Conservation (phyloP, 169 alveolate species). For the Cryptosporidium ubiquitum region DNA sequence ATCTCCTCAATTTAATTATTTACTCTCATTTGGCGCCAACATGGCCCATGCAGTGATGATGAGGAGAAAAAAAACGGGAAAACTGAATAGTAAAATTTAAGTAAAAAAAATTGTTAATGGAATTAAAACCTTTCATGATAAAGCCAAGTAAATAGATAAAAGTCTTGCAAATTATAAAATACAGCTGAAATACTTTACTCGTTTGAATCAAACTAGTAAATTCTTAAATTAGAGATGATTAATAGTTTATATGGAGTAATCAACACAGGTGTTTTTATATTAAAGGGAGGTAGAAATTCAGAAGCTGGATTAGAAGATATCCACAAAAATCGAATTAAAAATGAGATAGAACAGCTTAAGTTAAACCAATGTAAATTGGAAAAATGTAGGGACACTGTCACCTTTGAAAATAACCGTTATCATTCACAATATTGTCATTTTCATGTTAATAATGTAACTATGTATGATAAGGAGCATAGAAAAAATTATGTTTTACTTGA, state of each 20-base stretch:
- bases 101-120: neutral
- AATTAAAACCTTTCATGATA: neutral
- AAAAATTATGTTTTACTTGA: slow-evolving; percentile 40
- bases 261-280: neutral
- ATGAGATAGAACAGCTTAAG: slow-evolving; percentile 54
- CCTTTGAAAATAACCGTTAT: neutral
- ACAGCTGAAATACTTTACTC: neutral
- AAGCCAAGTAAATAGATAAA: neutral
- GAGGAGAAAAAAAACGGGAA: neutral
- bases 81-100: neutral
- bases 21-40: neutral
- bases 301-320: slow-evolving; percentile 5
- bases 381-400: neutral
- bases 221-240: slow-evolving; percentile 24
- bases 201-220: neutral
- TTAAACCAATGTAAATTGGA: slow-evolving; percentile 31
- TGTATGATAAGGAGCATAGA: slow-evolving; percentile 21
- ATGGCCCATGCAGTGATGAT: neutral
- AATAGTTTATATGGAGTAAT: neutral
- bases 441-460: slow-evolving; percentile 43
- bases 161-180: neutral
- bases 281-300: neutral
- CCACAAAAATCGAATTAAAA: slow-evolving; percentile 62
- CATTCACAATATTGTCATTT: slow-evolving; percentile 12
- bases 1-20: neutral